Conservation (phyloP, 441 rosid genomes). For the Aquilaria agallochum region DNA sequence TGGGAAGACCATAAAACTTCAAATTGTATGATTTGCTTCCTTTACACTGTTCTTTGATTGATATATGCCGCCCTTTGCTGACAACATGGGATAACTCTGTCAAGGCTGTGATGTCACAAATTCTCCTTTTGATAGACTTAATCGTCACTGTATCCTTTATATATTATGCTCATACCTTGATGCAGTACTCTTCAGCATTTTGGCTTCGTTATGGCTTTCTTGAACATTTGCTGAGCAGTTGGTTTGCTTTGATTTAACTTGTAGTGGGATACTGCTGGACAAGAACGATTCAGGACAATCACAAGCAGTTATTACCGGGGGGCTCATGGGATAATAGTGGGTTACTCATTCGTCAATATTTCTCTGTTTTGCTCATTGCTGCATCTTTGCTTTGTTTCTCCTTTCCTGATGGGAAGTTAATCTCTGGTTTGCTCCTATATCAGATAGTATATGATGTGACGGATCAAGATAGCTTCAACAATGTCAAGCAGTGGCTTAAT, state of each 20-base stretch:
- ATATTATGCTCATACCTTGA: background rate
- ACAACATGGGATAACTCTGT: too few species aligned
- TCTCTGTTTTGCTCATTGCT: slow-evolving; percentile 5
- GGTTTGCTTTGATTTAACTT: slow-evolving; percentile 1
- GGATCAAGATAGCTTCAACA: slow-evolving; percentile 54
- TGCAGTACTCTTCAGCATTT: background rate
- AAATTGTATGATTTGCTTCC: slow-evolving; percentile 29
- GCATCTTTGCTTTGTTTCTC: background rate
- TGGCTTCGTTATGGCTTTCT: background rate
- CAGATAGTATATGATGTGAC: slow-evolving; percentile 58
- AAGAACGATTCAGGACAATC: slow-evolving; percentile 41
- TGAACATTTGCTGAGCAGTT: slow-evolving; percentile 2
- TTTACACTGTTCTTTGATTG: background rate
- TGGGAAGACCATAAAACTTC: slow-evolving; percentile 53
- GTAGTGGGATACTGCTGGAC: slow-evolving; percentile 55
- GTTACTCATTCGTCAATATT: slow-evolving; percentile 4
- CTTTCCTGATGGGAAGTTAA: background rate
- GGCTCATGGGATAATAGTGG: slow-evolving; percentile 36
- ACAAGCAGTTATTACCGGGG: slow-evolving; percentile 40
- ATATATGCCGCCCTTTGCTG: too few species aligned
- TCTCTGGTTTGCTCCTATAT: slow-evolving; percentile 1
- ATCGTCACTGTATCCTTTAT: background rate
- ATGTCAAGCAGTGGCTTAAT: slow-evolving; percentile 47
- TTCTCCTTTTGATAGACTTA: background rate
- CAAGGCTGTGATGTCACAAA: background rate